Evolutionary conservation across 331 rosid species (phyloP).

Genomic region (Stylosanthes scabra): DNA sequence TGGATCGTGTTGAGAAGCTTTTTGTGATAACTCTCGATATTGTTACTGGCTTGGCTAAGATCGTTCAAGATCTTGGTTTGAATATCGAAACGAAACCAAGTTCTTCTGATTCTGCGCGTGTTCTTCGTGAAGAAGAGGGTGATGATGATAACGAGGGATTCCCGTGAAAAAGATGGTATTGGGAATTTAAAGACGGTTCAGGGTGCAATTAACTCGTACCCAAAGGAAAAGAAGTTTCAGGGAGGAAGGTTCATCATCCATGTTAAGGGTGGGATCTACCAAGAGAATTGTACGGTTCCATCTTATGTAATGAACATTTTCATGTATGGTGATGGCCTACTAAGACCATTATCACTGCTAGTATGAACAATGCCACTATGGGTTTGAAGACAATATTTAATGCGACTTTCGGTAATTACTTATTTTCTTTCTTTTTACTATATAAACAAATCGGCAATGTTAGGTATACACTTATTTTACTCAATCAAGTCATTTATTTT

Average conservation of each 20-base stretch:
- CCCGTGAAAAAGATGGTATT: conserved; percentile 57
- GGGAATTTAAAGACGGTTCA: conserved; percentile 46
- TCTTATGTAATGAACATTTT: conserved; percentile 10
- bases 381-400: conserved; percentile 47
- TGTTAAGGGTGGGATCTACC: conserved; percentile 1
- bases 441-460: too few species aligned
- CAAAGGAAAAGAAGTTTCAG: background rate
- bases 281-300: conserved; percentile 37
- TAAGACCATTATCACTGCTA: conserved; percentile 55
- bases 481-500: too few species aligned
- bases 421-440: too few species aligned
- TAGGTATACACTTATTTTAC: too few species aligned
- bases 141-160: conserved; percentile 27
- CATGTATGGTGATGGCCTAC: conserved; percentile 61
- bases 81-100: conserved; percentile 35
- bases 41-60: conserved; percentile 25
- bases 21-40: conserved; percentile 59
- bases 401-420: conserved; percentile 48
- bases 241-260: conserved; percentile 48
- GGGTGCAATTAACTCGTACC: conserved; percentile 48
- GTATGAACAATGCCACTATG: background rate
- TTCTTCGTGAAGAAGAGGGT: conserved; percentile 25
- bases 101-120: conserved; percentile 35
- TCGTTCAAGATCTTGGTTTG: conserved; percentile 42
- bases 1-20: conserved; percentile 31